A percentile compares a stretch with the other conserved stretches of the same genome.
These are phyloP conservation scores for Fusarium haematococcum DNA, from an alignment of 2,329 filamentous ascomycete genomes.

Conservation along the genomic window DNA sequence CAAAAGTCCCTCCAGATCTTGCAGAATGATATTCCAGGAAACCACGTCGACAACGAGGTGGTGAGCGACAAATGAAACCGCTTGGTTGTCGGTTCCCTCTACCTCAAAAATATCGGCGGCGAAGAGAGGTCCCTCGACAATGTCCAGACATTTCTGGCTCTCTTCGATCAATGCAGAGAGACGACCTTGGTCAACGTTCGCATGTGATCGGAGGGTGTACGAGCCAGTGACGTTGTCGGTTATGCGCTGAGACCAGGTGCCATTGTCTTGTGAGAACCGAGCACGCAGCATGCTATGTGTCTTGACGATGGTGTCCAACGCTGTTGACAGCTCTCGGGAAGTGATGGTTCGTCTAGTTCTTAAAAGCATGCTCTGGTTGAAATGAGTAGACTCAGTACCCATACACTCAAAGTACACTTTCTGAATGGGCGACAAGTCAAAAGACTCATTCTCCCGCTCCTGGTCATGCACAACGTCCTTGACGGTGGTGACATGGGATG, in stretches of 20 bases:
- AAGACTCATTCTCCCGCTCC: constrained; percentile 5
- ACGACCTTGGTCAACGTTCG: not conserved
- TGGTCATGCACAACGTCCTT: not conserved
- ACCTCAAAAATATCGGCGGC: constrained; percentile 36
- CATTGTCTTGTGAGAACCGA: constrained; percentile 2
- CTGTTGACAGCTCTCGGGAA: not conserved
- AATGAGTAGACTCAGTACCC: constrained; percentile 9
- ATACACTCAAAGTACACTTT: constrained; percentile 26
- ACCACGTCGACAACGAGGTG: constrained; percentile 59
- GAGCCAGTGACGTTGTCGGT: constrained; percentile 9
- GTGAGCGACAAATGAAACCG: constrained; percentile 48
- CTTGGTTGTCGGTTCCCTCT: constrained; percentile 7
- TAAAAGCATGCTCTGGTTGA: constrained; percentile 35
- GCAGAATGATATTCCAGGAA: constrained; percentile 57
- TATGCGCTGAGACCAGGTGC: constrained; percentile 17
- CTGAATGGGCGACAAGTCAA: constrained; percentile 23
- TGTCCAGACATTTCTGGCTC: constrained; percentile 12
- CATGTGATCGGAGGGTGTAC: constrained; percentile 1
- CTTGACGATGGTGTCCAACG: constrained; percentile 15
- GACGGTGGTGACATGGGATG: constrained; percentile 4
- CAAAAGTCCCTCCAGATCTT: constrained; percentile 51
- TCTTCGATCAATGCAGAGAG: constrained; percentile 2
- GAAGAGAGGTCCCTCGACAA: constrained; percentile 6
- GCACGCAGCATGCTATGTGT: constrained; percentile 36
- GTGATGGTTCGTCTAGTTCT: constrained; percentile 6